A percentile compares a stretch with the other conserved stretches of the same genome.
Evolutionary conservation across 176 grass and related monocot species (phyloP).

Genomic region (Triticum turgidum): DNA sequence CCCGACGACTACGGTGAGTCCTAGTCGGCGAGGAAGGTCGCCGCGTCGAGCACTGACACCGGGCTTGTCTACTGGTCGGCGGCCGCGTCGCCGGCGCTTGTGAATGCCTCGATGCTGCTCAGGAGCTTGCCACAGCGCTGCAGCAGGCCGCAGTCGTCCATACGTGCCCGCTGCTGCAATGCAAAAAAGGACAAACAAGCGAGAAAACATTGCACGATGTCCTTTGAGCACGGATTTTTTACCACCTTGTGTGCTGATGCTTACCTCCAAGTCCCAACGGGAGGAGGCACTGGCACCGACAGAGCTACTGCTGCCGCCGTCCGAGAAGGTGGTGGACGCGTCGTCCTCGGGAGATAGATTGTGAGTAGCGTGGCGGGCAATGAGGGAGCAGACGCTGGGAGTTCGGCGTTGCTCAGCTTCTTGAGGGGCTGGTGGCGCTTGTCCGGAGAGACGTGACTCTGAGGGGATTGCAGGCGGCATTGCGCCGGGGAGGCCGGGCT

Average conservation of each 20-base stretch:
- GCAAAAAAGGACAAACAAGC: neutral
- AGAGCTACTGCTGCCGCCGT: conserved; percentile 46
- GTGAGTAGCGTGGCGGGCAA: neutral
- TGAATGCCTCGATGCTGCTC: conserved; percentile 77
- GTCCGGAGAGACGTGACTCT: conserved; percentile 38
- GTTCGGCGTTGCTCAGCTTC: conserved; percentile 27
- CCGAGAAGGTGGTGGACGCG: conserved; percentile 54
- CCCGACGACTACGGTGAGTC: conserved; percentile 61
- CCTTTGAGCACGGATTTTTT: neutral
- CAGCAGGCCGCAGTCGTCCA: conserved; percentile 39
- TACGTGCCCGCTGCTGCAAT: conserved; percentile 6
- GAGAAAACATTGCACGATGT: neutral
- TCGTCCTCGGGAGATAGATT: conserved; percentile 44
- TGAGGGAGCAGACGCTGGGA: conserved; percentile 14
- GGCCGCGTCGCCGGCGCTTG: conserved; percentile 31
- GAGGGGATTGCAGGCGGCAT: conserved; percentile 32
- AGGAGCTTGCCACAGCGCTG: conserved; percentile 83
- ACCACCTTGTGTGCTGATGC: neutral
- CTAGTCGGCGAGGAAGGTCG: conserved; percentile 65
- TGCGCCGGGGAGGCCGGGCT: conserved; percentile 49
- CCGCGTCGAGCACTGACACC: conserved; percentile 81
- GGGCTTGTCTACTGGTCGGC: conserved; percentile 69
- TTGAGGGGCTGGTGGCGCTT: conserved; percentile 32
- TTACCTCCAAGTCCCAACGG: conserved; percentile 55
- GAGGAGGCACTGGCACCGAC: conserved; percentile 38